Conservation (phyloP, 2,329 filamentous ascomycete species). For the Paecilomyces niveus region DNA sequence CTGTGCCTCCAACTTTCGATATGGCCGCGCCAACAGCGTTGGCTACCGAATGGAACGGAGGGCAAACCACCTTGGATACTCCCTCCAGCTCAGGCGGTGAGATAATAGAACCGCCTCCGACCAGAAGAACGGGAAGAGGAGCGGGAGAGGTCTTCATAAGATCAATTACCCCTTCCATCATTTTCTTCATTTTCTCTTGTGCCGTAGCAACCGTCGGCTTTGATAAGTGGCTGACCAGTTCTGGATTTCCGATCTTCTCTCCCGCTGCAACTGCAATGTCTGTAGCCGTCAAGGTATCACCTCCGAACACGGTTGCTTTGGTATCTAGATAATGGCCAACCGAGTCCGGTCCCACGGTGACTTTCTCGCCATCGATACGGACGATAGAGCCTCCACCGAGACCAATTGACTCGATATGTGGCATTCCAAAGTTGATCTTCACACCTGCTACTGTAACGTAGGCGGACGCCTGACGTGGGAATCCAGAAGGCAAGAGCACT, state of each 20-base stretch:
- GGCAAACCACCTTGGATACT: conserved; percentile 43
- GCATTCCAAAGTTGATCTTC: conserved; percentile 52
- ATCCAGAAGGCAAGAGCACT: conserved; percentile 50
- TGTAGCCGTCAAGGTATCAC: conserved; percentile 46
- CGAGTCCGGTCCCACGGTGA: conserved; percentile 50
- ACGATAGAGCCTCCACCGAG: conserved; percentile 50
- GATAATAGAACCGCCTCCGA: conserved; percentile 50
- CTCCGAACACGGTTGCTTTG: conserved; percentile 48
- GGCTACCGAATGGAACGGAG: conserved; percentile 46
- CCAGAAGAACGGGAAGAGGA: conserved; percentile 45
- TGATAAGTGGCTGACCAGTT: conserved; percentile 12
- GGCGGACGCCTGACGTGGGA: conserved; percentile 53
- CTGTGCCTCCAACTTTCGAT: conserved; percentile 44
- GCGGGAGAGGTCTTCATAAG: conserved; percentile 49
- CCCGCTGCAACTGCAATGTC: conserved; percentile 37
- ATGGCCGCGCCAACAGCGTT: conserved; percentile 55
- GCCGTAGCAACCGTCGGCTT: conserved; percentile 9
- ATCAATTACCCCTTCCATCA: conserved; percentile 47
- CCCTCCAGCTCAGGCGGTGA: conserved; percentile 41
- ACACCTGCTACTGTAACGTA: conserved; percentile 54
- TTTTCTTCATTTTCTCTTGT: conserved; percentile 31
- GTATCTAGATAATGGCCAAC: conserved; percentile 47
- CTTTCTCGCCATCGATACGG: conserved; percentile 17
- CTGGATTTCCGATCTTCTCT: conserved; percentile 12
- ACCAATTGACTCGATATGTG: conserved; percentile 50